A percentile compares a stretch with the other conserved stretches of the same genome.
Conservation (phyloP, 1,284 basidiomycete species). For the Pascua guehoae region DNA sequence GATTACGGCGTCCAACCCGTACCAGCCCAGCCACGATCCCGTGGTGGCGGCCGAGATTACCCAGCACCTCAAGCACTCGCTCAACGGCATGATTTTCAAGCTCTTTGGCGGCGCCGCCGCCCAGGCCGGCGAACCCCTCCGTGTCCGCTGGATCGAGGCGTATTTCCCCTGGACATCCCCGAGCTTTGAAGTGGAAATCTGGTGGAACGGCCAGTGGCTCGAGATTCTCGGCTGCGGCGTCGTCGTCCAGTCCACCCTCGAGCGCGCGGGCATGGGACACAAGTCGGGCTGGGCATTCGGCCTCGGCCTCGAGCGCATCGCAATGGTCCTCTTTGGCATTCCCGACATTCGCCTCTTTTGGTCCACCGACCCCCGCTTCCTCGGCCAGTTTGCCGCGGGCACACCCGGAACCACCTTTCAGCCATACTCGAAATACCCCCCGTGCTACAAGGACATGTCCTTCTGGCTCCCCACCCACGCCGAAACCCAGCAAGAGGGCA, state of each 20-base stretch:
- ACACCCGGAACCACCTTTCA: conserved; percentile 69
- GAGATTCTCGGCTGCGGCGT: conserved; percentile 96
- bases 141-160: conserved; percentile 94
- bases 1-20: conserved; percentile 71
- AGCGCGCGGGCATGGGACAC: conserved; percentile 71
- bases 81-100: conserved; percentile 81
- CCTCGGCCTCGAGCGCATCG: conserved; percentile 92
- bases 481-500: conserved; percentile 1
- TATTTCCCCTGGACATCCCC: conserved; percentile 98
- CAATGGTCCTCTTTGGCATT: conserved; percentile 96
- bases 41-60: conserved; percentile 67
- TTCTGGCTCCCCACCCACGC: conserved; percentile 69
- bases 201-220: conserved; percentile 94
- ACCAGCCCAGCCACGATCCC: conserved; percentile 72
- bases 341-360: conserved; percentile 99
- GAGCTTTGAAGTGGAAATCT: conserved; percentile 96
- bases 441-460: conserved; percentile 83
- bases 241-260: conserved; percentile 80
- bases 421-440: conserved; percentile 84
- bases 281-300: conserved; percentile 99
- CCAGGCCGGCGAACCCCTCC: conserved; percentile 60
- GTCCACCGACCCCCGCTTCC: conserved; percentile 84
- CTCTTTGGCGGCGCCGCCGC: conserved; percentile 67
- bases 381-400: conserved; percentile 76
- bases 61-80: conserved; percentile 81